A percentile compares a stretch with the other conserved stretches of the same genome.
Conservation (phyloP, 208 protist genomes). For the Acanthamoeba culbertsoni region DNA sequence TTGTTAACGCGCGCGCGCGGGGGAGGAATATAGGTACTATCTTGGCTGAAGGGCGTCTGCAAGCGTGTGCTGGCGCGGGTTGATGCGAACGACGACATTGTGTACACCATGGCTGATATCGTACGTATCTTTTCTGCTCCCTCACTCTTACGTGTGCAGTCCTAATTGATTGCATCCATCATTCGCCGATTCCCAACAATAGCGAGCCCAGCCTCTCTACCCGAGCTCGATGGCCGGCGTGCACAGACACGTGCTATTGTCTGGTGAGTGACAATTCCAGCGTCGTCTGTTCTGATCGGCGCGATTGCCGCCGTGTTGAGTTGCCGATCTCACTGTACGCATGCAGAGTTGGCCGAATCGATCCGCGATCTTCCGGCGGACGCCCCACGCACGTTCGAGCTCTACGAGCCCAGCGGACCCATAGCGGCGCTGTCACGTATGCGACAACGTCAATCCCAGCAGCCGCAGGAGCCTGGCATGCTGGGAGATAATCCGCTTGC, state of each 20-base stretch:
- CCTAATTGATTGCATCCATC: background rate
- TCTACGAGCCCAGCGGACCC: constrained; percentile 1
- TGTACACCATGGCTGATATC: constrained; percentile 12
- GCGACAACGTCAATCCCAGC: background rate
- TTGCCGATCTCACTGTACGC: background rate
- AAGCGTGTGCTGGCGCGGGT: background rate
- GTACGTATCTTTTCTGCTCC: background rate
- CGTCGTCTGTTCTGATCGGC: no score
- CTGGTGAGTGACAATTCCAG: background rate
- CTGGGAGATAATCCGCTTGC: background rate
- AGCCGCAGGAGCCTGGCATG: background rate
- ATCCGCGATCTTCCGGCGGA: background rate
- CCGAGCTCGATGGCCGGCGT: background rate
- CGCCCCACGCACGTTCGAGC: constrained; percentile 25
- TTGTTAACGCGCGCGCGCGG: background rate
- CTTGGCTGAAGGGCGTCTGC: constrained; percentile 29
- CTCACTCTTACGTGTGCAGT: background rate
- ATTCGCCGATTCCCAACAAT: background rate
- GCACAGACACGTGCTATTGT: background rate
- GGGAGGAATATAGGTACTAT: background rate
- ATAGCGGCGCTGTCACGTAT: background rate
- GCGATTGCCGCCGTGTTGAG: no score
- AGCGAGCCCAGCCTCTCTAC: background rate
- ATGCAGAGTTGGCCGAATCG: background rate
- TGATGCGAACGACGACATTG: constrained; percentile 20